Conservation (phyloP, 805 yeast genomes). For the Yueomyces sp. region DNA sequence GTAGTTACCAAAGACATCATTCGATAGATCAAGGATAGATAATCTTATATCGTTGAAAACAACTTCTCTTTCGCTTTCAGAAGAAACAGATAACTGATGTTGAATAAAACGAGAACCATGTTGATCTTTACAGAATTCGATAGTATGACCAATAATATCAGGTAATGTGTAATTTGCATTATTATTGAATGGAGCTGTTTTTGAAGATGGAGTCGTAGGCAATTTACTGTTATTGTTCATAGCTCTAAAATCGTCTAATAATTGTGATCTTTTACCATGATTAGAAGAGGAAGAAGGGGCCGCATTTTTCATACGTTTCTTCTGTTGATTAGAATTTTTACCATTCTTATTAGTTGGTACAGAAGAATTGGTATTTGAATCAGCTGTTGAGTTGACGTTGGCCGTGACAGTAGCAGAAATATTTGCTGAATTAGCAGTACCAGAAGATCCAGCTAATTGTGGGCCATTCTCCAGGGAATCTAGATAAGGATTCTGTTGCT, state of each 20-base stretch:
- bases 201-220: too few relatives aligned
- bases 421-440: too few relatives aligned
- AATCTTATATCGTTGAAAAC: slow-evolving; percentile 76
- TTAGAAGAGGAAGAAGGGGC: slow-evolving; percentile 1
- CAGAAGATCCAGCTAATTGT: too few relatives aligned
- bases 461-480: too few relatives aligned
- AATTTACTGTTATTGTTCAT: too few relatives aligned
- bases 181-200: slow-evolving; percentile 26
- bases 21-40: slow-evolving; percentile 65
- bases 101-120: slow-evolving; percentile 96
- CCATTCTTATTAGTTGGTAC: too few relatives aligned
- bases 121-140: slow-evolving; percentile 90
- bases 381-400: too few relatives aligned
- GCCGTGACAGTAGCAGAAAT: too few relatives aligned
- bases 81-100: slow-evolving; percentile 57
- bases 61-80: slow-evolving; percentile 48
- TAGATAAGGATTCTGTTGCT: too few relatives aligned
- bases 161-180: slow-evolving; percentile 44
- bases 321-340: too few relatives aligned
- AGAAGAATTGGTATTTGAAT: too few relatives aligned
- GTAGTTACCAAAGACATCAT: slow-evolving; percentile 96
- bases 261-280: slow-evolving; percentile 40
- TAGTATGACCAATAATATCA: slow-evolving; percentile 75
- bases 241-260: slow-evolving; percentile 68
- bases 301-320: background rate